phyloP scores from a whole-genome alignment of 208 protist genomes.

The Leishmania lainsoni region DNA sequence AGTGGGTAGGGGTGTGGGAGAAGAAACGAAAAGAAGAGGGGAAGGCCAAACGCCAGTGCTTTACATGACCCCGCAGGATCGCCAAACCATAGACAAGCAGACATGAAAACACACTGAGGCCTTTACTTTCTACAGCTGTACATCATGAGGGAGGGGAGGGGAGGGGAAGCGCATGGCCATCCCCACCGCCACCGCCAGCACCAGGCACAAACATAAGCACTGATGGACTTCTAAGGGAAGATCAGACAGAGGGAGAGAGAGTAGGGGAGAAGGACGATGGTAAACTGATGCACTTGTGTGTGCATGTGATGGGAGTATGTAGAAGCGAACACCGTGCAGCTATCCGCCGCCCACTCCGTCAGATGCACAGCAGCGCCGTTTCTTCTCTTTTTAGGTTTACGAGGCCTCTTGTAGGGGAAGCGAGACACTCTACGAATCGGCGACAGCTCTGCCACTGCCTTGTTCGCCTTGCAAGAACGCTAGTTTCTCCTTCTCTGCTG shows the following conservation, averaged over 20 bases:
- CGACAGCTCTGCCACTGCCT: background rate
- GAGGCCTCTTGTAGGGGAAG: background rate
- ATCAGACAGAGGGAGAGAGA: background rate
- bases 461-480: constrained; percentile 1
- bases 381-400: too few relatives aligned
- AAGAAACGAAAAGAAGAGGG: background rate
- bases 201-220: background rate
- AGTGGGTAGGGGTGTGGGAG: background rate
- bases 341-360: background rate
- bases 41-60: background rate
- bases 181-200: background rate
- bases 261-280: background rate
- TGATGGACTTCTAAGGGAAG: background rate
- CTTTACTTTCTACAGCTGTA: background rate
- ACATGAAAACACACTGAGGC: background rate
- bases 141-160: background rate
- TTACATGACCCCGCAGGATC: background rate
- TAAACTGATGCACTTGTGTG: too few relatives aligned
- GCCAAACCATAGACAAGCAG: background rate
- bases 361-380: background rate
- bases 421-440: background rate
- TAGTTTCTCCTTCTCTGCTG: constrained; percentile 25
- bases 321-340: background rate
- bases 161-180: background rate
- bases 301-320: background rate